These are phyloP conservation scores for Margaritispora aquatica DNA, from an alignment of 495 filamentous ascomycete species.

Conservation along the genomic window DNA sequence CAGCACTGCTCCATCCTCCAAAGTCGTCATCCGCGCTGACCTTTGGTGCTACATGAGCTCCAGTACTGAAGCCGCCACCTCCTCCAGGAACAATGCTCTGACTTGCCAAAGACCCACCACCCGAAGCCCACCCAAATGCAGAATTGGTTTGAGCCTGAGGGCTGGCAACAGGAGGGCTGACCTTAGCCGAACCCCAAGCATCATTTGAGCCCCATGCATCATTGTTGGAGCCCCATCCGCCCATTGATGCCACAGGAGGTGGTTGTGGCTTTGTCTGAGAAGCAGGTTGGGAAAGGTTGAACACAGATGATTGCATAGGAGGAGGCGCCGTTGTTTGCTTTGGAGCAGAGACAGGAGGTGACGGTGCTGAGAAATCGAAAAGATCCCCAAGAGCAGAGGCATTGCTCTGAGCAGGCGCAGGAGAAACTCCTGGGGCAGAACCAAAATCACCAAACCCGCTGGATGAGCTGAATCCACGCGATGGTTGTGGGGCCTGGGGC, in stretches of 20 bases:
- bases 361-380: conserved; percentile 69
- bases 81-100: conserved; percentile 49
- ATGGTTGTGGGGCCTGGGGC: conserved; percentile 36
- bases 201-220: conserved; percentile 51
- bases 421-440: conserved; percentile 22
- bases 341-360: conserved; percentile 37
- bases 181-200: conserved; percentile 42
- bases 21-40: conserved; percentile 86
- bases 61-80: conserved; percentile 40
- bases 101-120: conserved; percentile 33
- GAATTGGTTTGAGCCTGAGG: conserved; percentile 28
- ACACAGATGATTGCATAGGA: conserved; percentile 50
- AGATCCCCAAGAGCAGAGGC: conserved; percentile 60
- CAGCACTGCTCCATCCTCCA: conserved; percentile 82
- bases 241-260: conserved; percentile 21
- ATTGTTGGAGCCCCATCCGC: conserved; percentile 31
- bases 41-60: conserved; percentile 47
- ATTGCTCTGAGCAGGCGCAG: conserved; percentile 16
- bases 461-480: conserved; percentile 33
- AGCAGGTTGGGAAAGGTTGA: conserved; percentile 65
- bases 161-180: conserved; percentile 26
- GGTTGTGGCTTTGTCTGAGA: conserved; percentile 32
- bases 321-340: conserved; percentile 39
- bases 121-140: conserved; percentile 50
- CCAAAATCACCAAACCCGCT: conserved; percentile 28